A percentile compares a stretch with the other conserved stretches of the same genome.
Evolutionary conservation across 75 land plant genomes (phyloP).

Genomic region (Larix kaempferi): DNA sequence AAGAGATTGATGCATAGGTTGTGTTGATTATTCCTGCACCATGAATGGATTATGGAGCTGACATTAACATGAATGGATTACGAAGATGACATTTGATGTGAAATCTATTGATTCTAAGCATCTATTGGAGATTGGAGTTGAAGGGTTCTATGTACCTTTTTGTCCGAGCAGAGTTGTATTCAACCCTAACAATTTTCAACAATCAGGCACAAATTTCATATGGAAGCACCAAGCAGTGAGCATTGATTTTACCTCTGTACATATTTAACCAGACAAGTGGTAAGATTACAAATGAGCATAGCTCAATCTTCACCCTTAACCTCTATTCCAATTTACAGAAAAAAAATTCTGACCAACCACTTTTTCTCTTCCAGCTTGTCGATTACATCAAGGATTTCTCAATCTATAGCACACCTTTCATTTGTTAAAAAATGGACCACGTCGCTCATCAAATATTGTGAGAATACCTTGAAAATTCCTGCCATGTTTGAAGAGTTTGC

Average conservation of each 20-base stretch:
- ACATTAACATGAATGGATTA: constrained; percentile 47
- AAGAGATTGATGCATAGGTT: too few relatives aligned
- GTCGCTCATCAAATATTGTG: constrained; percentile 69
- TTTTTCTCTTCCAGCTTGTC: not conserved
- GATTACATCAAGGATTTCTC: constrained; percentile 43
- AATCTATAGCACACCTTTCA: constrained; percentile 38
- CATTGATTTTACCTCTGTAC: constrained; percentile 87
- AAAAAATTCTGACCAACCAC: not conserved
- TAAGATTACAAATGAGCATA: constrained; percentile 8
- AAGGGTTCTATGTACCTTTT: constrained; percentile 83
- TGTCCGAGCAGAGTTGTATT: constrained; percentile 33
- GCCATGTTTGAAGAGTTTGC: constrained; percentile 85
- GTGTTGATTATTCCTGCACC: too few relatives aligned
- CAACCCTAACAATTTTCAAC: constrained; percentile 65
- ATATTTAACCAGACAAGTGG: constrained; percentile 86
- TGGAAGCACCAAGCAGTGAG: constrained; percentile 66
- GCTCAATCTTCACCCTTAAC: not conserved
- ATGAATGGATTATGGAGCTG: too few relatives aligned
- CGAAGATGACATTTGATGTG: constrained; percentile 84
- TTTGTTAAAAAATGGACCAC: constrained; percentile 68
- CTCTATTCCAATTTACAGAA: not conserved
- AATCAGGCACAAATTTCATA: constrained; percentile 84
- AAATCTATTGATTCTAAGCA: constrained; percentile 75
- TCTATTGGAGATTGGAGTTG: constrained; percentile 63
- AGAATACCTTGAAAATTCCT: constrained; percentile 60